Conservation (phyloP, 1,284 basidiomycete genomes). For the Apiotrichum porosum region DNA sequence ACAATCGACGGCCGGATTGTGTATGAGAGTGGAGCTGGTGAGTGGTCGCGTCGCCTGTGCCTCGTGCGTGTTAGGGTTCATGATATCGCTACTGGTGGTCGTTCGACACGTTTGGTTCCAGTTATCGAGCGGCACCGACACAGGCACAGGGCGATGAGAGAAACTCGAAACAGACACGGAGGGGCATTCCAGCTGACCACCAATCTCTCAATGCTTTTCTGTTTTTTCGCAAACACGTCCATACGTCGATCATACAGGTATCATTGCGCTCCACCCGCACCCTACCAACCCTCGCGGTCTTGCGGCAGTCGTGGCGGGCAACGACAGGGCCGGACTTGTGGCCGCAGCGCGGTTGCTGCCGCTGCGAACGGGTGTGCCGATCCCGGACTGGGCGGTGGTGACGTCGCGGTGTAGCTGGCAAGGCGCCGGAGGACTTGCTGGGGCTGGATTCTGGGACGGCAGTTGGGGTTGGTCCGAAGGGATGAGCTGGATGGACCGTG, state of each 20-base stretch:
- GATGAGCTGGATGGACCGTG: conserved; percentile 44
- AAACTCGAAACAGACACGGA: no score
- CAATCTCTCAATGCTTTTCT: no score
- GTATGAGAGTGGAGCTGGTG: conserved; percentile 39
- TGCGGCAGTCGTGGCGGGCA: conserved; percentile 60
- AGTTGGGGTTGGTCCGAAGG: conserved; percentile 33
- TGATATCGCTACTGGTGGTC: no score
- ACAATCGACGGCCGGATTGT: conserved; percentile 28
- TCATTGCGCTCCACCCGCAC: conserved; percentile 67
- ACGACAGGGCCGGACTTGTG: conserved; percentile 59
- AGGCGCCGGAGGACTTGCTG: conserved; percentile 66
- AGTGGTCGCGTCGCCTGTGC: no score
- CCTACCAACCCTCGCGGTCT: conserved; percentile 50
- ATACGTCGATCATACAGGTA: conserved; percentile 58
- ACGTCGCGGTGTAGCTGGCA: conserved; percentile 54
- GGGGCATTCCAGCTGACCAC: no score
- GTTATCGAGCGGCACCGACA: no score
- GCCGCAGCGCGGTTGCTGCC: conserved; percentile 66
- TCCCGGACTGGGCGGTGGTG: conserved; percentile 69
- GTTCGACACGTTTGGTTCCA: not conserved
- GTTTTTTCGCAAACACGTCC: not conserved
- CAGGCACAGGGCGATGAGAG: no score
- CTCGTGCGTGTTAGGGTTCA: no score
- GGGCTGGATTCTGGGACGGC: conserved; percentile 50
- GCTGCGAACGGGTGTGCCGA: conserved; percentile 64